These are phyloP conservation scores for Epichloe glyceriae DNA, from an alignment of 2,329 filamentous ascomycete species.

Conservation along the genomic window DNA sequence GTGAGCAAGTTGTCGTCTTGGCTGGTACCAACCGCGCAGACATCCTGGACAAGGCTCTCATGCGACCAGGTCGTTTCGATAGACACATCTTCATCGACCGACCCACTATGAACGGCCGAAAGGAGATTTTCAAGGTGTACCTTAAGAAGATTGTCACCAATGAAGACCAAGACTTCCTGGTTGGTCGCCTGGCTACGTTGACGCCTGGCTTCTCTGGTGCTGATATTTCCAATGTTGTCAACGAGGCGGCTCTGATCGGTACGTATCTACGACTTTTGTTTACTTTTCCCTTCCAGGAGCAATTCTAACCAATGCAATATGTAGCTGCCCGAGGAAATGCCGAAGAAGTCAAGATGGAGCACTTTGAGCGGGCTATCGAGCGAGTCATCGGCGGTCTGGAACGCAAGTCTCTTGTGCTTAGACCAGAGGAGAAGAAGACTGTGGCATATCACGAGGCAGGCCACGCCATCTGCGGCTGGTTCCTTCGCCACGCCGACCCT, in stretches of 20 bases:
- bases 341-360: slow-evolving; percentile 67
- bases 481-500: slow-evolving; percentile 89
- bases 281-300: slow-evolving; percentile 12
- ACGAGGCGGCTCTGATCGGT: slow-evolving; percentile 95
- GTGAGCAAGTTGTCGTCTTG: slow-evolving; percentile 90
- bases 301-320: slow-evolving; percentile 9
- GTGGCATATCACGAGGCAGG: slow-evolving; percentile 98
- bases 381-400: slow-evolving; percentile 92
- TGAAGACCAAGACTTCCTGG: slow-evolving; percentile 77
- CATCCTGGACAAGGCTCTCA: slow-evolving; percentile 85
- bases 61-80: slow-evolving; percentile 95
- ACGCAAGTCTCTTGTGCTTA: slow-evolving; percentile 91
- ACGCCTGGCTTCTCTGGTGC: slow-evolving; percentile 96
- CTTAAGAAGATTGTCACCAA: slow-evolving; percentile 87
- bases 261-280: slow-evolving; percentile 26
- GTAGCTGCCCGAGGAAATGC: slow-evolving; percentile 74
- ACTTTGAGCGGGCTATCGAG: slow-evolving; percentile 97
- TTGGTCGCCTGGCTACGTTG: slow-evolving; percentile 77
- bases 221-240: slow-evolving; percentile 96
- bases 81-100: slow-evolving; percentile 90
- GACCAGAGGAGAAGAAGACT: slow-evolving; percentile 85
- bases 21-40: slow-evolving; percentile 95
- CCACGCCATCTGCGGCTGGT: slow-evolving; percentile 98
- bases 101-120: slow-evolving; percentile 91
- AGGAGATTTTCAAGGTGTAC: slow-evolving; percentile 93